phyloP scores from a whole-genome alignment of 2,329 filamentous ascomycete species.

The Arthrobotrys iridis region DNA sequence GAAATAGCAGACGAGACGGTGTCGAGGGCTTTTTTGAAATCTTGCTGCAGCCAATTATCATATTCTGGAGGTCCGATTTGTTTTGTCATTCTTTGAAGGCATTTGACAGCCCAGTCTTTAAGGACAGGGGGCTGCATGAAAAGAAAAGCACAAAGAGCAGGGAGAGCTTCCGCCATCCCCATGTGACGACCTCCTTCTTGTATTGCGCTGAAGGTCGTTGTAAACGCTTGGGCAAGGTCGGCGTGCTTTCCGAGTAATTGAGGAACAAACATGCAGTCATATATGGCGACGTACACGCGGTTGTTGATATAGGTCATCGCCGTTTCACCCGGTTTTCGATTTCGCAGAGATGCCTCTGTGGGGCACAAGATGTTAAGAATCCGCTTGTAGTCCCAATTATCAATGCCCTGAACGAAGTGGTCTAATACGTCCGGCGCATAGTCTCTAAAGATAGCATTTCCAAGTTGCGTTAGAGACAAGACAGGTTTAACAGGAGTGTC shows the following conservation, averaged over 20 bases:
- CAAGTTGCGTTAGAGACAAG: neutral
- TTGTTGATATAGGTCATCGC: conserved; percentile 45
- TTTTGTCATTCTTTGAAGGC: conserved; percentile 54
- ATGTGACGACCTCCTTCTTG: conserved; percentile 55
- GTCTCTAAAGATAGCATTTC: conserved; percentile 29
- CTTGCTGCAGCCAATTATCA: conserved; percentile 55
- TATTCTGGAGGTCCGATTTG: conserved; percentile 54
- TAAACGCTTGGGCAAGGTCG: conserved; percentile 52
- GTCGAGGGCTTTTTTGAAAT: conserved; percentile 54
- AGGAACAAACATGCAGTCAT: conserved; percentile 49
- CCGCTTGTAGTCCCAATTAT: conserved; percentile 44
- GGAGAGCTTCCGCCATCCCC: conserved; percentile 56
- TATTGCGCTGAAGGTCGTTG: conserved; percentile 53
- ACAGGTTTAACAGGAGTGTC: neutral
- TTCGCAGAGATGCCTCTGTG: conserved; percentile 22
- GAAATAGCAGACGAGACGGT: conserved; percentile 49
- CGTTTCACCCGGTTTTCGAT: conserved; percentile 17
- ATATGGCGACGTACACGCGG: conserved; percentile 47
- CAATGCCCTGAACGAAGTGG: conserved; percentile 44
- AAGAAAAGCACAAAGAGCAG: conserved; percentile 57
- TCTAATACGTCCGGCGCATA: conserved; percentile 46
- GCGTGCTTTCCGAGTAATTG: conserved; percentile 47
- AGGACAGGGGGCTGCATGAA: conserved; percentile 55
- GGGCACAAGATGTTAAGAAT: conserved; percentile 22
- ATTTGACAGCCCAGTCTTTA: conserved; percentile 54